A percentile compares a stretch with the other conserved stretches of the same genome.
phyloP scores from a whole-genome alignment of 148 eudicot genomes.

The Amaranthus hypochondriacus region DNA sequence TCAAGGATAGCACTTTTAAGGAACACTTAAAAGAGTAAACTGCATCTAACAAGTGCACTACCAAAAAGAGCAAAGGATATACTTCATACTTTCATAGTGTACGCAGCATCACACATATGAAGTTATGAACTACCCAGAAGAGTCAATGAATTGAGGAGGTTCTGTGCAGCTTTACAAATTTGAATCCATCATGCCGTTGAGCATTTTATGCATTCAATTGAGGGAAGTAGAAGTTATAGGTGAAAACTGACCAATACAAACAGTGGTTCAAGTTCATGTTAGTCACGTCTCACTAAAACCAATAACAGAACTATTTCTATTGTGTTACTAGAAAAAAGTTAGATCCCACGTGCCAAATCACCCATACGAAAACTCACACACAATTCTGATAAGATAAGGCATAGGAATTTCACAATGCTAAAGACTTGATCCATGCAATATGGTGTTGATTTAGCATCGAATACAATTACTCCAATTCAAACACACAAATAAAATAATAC shows the following conservation, averaged over 20 bases:
- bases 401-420: too few species aligned
- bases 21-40: background rate
- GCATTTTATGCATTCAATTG: too few species aligned
- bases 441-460: too few species aligned
- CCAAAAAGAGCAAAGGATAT: background rate
- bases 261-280: background rate
- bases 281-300: background rate
- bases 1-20: background rate
- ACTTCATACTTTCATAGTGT: background rate
- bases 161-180: too few species aligned
- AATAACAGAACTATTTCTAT: background rate
- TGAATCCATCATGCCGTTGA: too few species aligned
- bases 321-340: background rate
- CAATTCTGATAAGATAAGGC: too few species aligned
- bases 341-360: background rate
- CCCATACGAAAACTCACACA: background rate
- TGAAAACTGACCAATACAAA: slow-evolving; percentile 1
- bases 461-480: background rate
- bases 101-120: too few species aligned
- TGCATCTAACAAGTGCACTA: background rate
- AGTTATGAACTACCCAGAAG: too few species aligned
- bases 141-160: too few species aligned
- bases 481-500: slow-evolving; percentile 27
- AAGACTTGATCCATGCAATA: too few species aligned
- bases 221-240: background rate